phyloP scores from a whole-genome alignment of 441 rosid species.

The Melastoma candidum region DNA sequence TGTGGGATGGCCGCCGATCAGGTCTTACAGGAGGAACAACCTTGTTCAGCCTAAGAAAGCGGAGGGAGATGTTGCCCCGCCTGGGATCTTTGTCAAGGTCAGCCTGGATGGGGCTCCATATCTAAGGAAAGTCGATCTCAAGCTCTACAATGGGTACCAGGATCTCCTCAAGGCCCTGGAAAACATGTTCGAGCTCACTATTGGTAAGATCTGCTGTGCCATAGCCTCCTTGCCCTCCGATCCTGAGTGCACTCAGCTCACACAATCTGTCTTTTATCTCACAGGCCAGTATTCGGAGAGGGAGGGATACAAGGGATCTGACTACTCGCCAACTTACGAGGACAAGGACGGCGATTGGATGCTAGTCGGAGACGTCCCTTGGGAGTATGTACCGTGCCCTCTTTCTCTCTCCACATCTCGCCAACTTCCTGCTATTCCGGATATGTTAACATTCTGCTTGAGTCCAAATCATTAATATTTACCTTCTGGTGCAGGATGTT shows the following conservation, averaged over 20 bases:
- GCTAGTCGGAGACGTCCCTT: slow-evolving; percentile 43
- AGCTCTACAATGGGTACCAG: slow-evolving; percentile 36
- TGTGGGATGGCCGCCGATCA: slow-evolving; percentile 68
- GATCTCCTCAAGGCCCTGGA: slow-evolving; percentile 44
- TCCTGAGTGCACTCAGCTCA: background rate
- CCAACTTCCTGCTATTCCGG: background rate
- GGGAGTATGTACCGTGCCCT: slow-evolving; percentile 25
- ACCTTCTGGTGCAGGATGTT: slow-evolving; percentile 29
- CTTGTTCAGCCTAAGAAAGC: slow-evolving; percentile 13
- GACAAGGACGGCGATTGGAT: slow-evolving; percentile 49
- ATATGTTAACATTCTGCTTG: background rate
- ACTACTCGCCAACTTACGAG: slow-evolving; percentile 33
- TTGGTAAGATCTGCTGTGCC: slow-evolving; percentile 22
- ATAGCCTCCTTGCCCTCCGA: too few relatives aligned
- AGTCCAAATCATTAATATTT: background rate
- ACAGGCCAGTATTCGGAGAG: slow-evolving; percentile 26
- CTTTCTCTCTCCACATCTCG: background rate
- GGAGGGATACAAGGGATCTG: slow-evolving; percentile 31
- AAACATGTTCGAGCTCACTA: slow-evolving; percentile 44
- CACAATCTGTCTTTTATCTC: background rate
- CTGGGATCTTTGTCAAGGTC: slow-evolving; percentile 39
- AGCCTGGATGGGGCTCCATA: slow-evolving; percentile 71
- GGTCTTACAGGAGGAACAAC: slow-evolving; percentile 40
- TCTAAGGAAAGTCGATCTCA: slow-evolving; percentile 53
- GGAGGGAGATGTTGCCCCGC: slow-evolving; percentile 13